phyloP scores from a whole-genome alignment of 306 rosid species.

The Hippophae rhamnoides region DNA sequence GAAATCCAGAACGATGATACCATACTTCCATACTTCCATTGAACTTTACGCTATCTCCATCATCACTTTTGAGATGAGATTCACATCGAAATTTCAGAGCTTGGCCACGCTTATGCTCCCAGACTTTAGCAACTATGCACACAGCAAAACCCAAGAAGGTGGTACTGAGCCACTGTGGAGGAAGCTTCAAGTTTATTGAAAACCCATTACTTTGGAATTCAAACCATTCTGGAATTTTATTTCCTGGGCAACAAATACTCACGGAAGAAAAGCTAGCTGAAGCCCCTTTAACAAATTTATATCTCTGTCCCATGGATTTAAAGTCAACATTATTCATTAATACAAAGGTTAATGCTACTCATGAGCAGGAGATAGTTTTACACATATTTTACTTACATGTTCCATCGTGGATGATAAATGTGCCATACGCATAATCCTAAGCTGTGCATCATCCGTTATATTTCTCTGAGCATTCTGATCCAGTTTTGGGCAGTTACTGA shows the following conservation, averaged over 20 bases:
- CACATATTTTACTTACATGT: neutral
- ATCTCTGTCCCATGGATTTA: neutral
- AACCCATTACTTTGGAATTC: neutral
- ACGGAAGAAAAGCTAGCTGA: neutral
- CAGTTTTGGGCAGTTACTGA: neutral
- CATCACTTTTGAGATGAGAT: too few species aligned
- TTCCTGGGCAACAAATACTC: slow-evolving; percentile 2
- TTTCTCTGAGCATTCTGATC: slow-evolving; percentile 5
- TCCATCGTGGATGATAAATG: neutral
- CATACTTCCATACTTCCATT: too few species aligned
- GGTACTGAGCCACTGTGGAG: neutral
- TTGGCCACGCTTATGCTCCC: too few species aligned
- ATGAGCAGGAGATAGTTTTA: neutral
- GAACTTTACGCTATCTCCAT: too few species aligned
- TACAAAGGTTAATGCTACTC: neutral
- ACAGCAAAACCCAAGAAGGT: slow-evolving; percentile 4
- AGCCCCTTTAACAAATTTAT: neutral
- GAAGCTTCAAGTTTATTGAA: slow-evolving; percentile 1
- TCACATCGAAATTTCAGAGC: too few species aligned
- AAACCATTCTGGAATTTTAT: slow-evolving; percentile 5
- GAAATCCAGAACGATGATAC: too few species aligned
- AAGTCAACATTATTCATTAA: neutral
- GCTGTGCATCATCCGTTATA: neutral
- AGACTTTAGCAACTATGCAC: neutral
- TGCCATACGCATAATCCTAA: neutral